These are phyloP conservation scores for Quercus gilva DNA, from an alignment of 306 rosid genomes.

Conservation along the genomic window DNA sequence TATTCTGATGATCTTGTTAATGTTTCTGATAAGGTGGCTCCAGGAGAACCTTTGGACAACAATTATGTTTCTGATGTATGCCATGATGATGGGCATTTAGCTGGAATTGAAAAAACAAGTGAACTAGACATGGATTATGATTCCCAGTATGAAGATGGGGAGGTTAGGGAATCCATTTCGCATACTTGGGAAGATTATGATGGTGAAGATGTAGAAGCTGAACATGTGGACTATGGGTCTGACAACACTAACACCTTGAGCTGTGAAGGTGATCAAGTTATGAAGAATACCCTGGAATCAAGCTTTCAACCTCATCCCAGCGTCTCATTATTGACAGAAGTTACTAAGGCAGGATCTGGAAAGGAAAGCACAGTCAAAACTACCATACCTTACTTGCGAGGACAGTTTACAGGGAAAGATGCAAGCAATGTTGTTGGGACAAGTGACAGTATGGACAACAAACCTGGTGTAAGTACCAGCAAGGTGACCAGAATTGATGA, in stretches of 20 bases:
- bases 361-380: neutral
- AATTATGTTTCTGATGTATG: neutral
- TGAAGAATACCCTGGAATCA: neutral
- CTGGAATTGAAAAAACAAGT: neutral
- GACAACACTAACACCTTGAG: neutral
- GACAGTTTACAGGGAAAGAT: neutral
- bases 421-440: neutral
- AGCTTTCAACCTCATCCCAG: slow-evolving; percentile 2
- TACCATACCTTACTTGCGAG: neutral
- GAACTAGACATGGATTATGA: neutral
- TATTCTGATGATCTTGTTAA: neutral
- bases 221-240: neutral
- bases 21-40: slow-evolving; percentile 1
- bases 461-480: neutral
- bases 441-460: neutral
- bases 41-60: neutral
- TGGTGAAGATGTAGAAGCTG: neutral
- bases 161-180: neutral
- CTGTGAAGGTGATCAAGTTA: neutral
- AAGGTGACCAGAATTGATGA: neutral
- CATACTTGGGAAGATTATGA: slow-evolving; percentile 4
- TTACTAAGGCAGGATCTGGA: neutral
- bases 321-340: neutral
- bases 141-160: slow-evolving; percentile 9
- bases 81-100: neutral